Evolutionary conservation across 805 yeast species (phyloP), one percentile per base, ranked within the genome.

Genomic region (Groenewaldozyma salmanticensis): DNA sequence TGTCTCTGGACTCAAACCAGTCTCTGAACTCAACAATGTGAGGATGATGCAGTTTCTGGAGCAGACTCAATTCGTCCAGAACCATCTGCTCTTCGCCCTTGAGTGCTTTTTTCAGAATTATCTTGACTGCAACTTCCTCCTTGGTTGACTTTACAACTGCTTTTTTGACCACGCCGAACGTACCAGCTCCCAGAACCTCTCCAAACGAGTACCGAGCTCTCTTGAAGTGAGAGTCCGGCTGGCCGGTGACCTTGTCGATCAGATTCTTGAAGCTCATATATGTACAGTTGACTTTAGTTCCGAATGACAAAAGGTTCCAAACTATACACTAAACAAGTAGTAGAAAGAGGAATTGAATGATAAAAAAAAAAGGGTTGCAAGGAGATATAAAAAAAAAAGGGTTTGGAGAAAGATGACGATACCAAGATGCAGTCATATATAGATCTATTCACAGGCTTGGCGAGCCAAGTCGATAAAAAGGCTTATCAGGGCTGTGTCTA

Each of bases 1-100:
- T 90, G 53, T 87, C 95, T 59, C 75, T 81, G 21, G 86, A 75
- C 65, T 90, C 96, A 58, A 90, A 90, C 90, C 95, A 90, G 59
- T 87, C 96, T 39, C 79, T 70, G 57, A 90, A 80, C 31, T 79
- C 76, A n/a, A 90, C 95, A 52, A 90, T 87, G 61, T 90, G 82
- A 1, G 87, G 87, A 60, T 88, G 95, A 38, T 72, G 59, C 45
- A 88, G 67, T 40, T 74, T 72, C 52, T 75, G 77, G 40, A 90
- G 67, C 35, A 90, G 64, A 15, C 70, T 59, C 49, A 90, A 69
- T 59, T 90, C 98, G 48, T 86, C 90, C 52, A 76, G 70, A 13
- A 90, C 80, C 64, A 81, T 74, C 45, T 76, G 71, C 45, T 81
- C 90, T 49, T 83, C 77, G 4, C 87, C 90, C 55, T 79, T 75